These are phyloP conservation scores for Fusarium papillatum DNA, from an alignment of 2,329 filamentous ascomycete species.

Conservation along the genomic window DNA sequence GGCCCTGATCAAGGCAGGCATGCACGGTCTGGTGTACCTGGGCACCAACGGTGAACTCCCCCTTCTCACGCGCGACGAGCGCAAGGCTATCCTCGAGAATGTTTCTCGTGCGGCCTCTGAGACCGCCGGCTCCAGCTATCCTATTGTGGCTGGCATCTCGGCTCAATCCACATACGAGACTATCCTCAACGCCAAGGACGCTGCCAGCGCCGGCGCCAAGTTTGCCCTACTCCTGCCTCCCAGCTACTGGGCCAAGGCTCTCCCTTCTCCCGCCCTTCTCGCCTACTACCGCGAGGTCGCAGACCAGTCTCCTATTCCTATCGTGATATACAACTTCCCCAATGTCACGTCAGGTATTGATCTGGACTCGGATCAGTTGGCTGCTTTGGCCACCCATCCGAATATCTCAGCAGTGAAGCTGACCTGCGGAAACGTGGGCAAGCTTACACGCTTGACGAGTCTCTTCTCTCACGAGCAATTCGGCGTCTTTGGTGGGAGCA, in stretches of 20 bases:
- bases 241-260: constrained; percentile 74
- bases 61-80: constrained; percentile 55
- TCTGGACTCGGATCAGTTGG: constrained; percentile 72
- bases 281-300: constrained; percentile 77
- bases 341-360: constrained; percentile 75
- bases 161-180: constrained; percentile 70
- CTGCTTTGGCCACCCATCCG: constrained; percentile 69
- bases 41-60: constrained; percentile 63
- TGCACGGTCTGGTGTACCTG: constrained; percentile 60
- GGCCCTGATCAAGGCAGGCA: constrained; percentile 56
- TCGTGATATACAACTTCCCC: constrained; percentile 79
- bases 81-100: constrained; percentile 55
- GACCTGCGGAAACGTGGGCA: constrained; percentile 78
- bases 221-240: constrained; percentile 83
- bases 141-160: constrained; percentile 60
- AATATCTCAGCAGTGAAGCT: constrained; percentile 79
- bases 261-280: constrained; percentile 65
- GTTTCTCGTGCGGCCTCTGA: constrained; percentile 54
- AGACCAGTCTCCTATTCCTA: constrained; percentile 70
- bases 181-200: constrained; percentile 76
- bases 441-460: constrained; percentile 70
- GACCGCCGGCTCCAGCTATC: constrained; percentile 50
- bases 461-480: constrained; percentile 55
- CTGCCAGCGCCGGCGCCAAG: constrained; percentile 76
- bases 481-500: constrained; percentile 58